These are phyloP conservation scores for Piromyces finnis DNA, from an alignment of 192 early-diverging fungal genomes.

Conservation along the genomic window DNA sequence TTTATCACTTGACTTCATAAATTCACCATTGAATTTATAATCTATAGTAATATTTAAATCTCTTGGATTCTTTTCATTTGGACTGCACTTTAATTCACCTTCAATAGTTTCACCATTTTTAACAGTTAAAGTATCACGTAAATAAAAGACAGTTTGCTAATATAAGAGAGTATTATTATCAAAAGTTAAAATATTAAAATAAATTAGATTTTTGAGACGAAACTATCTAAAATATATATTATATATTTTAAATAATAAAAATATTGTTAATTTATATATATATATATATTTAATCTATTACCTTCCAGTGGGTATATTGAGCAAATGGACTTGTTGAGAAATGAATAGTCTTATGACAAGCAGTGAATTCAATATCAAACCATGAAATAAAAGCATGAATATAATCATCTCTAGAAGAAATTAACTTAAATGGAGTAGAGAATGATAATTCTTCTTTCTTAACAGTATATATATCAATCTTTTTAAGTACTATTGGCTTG, in stretches of 20 bases:
- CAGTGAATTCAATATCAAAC: conserved; percentile 92
- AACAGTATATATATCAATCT: conserved; percentile 67
- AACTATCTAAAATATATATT: no score
- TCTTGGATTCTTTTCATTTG: conserved; percentile 73
- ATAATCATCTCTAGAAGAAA: conserved; percentile 60
- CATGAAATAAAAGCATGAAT: conserved; percentile 85
- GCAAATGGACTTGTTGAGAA: conserved; percentile 67
- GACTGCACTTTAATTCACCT: conserved; percentile 44
- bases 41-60: conserved; percentile 81
- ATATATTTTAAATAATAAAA: no score
- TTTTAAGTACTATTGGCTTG: conserved; percentile 14
- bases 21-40: conserved; percentile 42
- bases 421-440: conserved; percentile 60
- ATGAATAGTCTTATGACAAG: conserved; percentile 68
- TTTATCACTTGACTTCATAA: conserved; percentile 19
- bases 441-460: conserved; percentile 76
- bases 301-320: conserved; percentile 98
- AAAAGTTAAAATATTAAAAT: neutral
- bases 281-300: no score
- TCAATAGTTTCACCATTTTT: conserved; percentile 54
- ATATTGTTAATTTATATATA: no score
- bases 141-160: conserved; percentile 78
- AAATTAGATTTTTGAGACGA: no score
- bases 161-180: neutral
- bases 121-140: conserved; percentile 47